Evolutionary conservation across 257 asterid genomes (phyloP).

Genomic region (Solanum piurae): DNA sequence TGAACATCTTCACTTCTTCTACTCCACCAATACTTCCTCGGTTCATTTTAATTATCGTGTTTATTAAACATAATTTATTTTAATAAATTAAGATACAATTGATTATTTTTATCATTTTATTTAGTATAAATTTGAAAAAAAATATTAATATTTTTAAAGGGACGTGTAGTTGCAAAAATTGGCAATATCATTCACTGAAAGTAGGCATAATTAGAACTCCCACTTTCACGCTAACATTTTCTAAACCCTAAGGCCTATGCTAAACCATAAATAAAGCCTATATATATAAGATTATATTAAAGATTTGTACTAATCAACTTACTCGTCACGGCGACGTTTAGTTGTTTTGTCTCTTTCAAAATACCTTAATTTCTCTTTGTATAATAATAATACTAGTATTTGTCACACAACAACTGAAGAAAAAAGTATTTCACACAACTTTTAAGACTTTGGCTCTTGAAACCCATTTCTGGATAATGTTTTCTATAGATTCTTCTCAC

Average conservation of each 20-base stretch:
- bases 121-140: neutral
- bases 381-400: neutral
- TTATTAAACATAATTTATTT: neutral
- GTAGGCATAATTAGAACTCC: neutral
- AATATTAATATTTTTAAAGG: neutral
- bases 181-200: neutral
- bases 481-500: neutral
- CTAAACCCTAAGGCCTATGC: neutral
- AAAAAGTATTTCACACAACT: neutral
- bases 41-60: neutral
- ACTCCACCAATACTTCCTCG: neutral
- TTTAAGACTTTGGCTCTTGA: neutral
- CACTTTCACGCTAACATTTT: neutral
- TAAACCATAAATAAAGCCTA: neutral
- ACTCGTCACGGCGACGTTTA: constrained; percentile 31
- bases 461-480: neutral
- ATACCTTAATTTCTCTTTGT: neutral
- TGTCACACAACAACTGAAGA: neutral
- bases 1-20: neutral
- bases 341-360: constrained; percentile 10
- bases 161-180: neutral
- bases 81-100: neutral
- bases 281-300: neutral
- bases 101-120: neutral
- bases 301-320: constrained; percentile 4